A percentile compares a stretch with the other conserved stretches of the same genome.
Conservation (phyloP, 176 grass and related monocot genomes). For the Oryza glaberrima region DNA sequence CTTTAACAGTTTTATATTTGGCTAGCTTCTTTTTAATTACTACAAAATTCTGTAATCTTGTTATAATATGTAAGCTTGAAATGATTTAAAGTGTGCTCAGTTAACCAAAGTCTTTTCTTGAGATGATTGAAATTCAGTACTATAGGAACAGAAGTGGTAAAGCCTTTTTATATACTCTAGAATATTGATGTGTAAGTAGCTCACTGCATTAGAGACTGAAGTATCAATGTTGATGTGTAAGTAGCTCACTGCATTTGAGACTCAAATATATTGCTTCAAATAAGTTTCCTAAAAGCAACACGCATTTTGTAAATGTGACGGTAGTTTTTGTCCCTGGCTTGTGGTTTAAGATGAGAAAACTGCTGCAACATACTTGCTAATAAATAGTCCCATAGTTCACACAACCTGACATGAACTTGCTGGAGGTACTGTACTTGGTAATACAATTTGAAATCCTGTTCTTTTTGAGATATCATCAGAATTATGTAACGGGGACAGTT, state of each 20-base stretch:
- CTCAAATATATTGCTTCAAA: neutral
- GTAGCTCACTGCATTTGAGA: no score
- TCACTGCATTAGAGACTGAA: no score
- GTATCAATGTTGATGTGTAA: neutral
- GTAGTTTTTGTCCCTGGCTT: neutral
- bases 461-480: neutral
- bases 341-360: neutral
- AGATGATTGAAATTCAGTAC: neutral
- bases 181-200: neutral
- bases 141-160: neutral
- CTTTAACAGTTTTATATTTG: slow-evolving; percentile 21
- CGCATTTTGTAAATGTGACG: neutral
- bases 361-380: neutral
- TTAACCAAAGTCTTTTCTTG: neutral
- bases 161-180: neutral
- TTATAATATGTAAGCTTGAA: slow-evolving; percentile 11
- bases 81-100: neutral
- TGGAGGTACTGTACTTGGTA: neutral
- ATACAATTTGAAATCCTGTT: neutral
- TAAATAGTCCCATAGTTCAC: neutral
- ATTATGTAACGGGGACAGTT: neutral
- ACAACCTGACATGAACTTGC: neutral
- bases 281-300: neutral
- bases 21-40: slow-evolving; percentile 14
- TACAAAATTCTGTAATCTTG: slow-evolving; percentile 21